Evolutionary conservation across 805 yeast genomes (phyloP).

Genomic region (Starmerella potacharoeniae): DNA sequence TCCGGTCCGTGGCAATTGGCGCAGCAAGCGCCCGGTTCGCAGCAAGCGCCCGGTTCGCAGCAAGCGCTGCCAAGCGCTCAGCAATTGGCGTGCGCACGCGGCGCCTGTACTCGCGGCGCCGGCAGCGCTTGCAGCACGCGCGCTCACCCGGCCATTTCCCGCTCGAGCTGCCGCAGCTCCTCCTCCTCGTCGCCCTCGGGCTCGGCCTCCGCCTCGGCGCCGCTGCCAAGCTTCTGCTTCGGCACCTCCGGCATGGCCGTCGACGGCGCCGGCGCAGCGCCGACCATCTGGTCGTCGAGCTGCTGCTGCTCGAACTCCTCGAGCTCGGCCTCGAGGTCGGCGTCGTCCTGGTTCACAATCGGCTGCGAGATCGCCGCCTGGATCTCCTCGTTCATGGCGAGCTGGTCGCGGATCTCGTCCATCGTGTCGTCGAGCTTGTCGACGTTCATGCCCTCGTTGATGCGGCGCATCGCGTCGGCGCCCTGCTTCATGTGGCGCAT

Average conservation of each 20-base stretch:
- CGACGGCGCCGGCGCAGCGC: conserved; percentile 34
- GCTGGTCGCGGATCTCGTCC: conserved; percentile 97
- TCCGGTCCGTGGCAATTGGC: too few relatives aligned
- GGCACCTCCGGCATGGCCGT: conserved; percentile 27
- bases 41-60: too few relatives aligned
- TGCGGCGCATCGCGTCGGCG: conserved; percentile 90
- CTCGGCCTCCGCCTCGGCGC: conserved; percentile 8
- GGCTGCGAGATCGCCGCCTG: conserved; percentile 95
- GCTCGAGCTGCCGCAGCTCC: conserved; percentile 34
- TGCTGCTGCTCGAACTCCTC: conserved; percentile 79
- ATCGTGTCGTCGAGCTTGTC: conserved; percentile 95
- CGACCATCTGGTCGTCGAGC: conserved; percentile 45
- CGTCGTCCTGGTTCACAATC: conserved; percentile 72
- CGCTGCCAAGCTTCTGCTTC: conserved; percentile 18
- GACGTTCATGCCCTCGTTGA: conserved; percentile 87
- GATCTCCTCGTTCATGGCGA: conserved; percentile 87
- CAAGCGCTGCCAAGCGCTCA: not conserved
- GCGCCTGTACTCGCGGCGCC: not conserved
- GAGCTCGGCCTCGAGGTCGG: conserved; percentile 89
- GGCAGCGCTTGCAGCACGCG: not conserved
- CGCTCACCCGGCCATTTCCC: conserved; percentile 33
- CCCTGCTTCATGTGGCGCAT: conserved; percentile 99
- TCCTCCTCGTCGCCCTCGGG: conserved; percentile 34
- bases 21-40: too few relatives aligned
- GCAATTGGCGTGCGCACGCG: too few relatives aligned